Conservation (phyloP, 129 eudicot genomes). For the Saussurea involucrata region DNA sequence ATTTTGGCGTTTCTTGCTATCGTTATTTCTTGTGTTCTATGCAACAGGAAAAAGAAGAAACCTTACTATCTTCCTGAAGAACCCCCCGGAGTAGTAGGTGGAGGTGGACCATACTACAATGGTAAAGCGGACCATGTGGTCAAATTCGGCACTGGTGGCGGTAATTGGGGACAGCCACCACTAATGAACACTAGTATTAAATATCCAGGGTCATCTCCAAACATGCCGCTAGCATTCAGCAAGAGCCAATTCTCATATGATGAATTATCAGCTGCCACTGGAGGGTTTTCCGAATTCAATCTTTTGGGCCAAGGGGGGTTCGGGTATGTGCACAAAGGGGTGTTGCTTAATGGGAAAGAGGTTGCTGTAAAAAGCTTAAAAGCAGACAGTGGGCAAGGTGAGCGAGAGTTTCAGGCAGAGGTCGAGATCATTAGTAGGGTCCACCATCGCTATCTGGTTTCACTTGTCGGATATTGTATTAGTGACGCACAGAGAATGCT, state of each 20-base stretch:
- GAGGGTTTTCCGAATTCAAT: conserved; percentile 45
- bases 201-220: conserved; percentile 27
- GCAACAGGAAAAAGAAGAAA: conserved; percentile 46
- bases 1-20: conserved; percentile 36
- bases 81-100: conserved; percentile 37
- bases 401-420: conserved; percentile 71
- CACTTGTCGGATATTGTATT: conserved; percentile 71
- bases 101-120: conserved; percentile 25
- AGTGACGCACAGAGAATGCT: conserved; percentile 57
- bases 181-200: conserved; percentile 13
- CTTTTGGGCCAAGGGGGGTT: conserved; percentile 75
- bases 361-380: conserved; percentile 72
- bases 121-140: conserved; percentile 47
- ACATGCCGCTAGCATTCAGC: conserved; percentile 40
- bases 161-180: conserved; percentile 26
- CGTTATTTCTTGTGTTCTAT: conserved; percentile 27
- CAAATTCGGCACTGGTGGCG: conserved; percentile 32
- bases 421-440: conserved; percentile 77
- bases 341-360: conserved; percentile 54
- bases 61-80: conserved; percentile 34
- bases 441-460: conserved; percentile 76
- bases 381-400: conserved; percentile 82
- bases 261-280: conserved; percentile 57
- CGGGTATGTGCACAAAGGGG: conserved; percentile 65
- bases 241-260: conserved; percentile 55